These are phyloP conservation scores for Lactuca saligna DNA, from an alignment of 129 eudicot species.

Conservation along the genomic window DNA sequence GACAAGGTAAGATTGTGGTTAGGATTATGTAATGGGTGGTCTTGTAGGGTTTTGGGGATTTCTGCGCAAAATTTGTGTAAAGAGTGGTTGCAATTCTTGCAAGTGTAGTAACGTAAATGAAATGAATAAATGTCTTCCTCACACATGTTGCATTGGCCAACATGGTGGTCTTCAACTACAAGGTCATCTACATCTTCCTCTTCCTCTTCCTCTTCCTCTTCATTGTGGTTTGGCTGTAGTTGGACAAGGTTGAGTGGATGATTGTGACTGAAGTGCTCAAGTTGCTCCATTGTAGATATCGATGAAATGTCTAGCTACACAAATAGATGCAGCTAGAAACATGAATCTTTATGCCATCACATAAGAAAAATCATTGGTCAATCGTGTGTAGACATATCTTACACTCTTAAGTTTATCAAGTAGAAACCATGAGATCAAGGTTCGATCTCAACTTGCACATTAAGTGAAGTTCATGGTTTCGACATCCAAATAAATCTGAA, in stretches of 20 bases:
- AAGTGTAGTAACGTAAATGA: neutral
- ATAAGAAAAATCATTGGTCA: too few relatives aligned
- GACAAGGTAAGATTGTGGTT: neutral
- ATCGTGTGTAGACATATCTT: too few relatives aligned
- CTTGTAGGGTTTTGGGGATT: neutral
- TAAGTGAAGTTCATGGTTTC: too few relatives aligned
- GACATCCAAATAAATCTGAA: too few relatives aligned
- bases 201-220: constrained; percentile 9
- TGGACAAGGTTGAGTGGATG: constrained; percentile 12
- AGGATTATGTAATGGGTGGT: constrained; percentile 12
- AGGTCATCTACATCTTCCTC: neutral
- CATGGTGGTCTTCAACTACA: constrained; percentile 5
- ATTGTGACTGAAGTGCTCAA: neutral
- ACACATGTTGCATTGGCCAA: constrained; percentile 16
- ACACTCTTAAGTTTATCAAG: too few relatives aligned
- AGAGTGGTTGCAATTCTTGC: neutral
- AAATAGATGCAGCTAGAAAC: neutral
- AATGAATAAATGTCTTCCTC: neutral
- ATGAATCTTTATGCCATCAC: too few relatives aligned
- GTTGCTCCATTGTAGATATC: neutral
- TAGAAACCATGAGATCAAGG: too few relatives aligned
- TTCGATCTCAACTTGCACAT: too few relatives aligned
- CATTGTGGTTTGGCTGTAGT: neutral
- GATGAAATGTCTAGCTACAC: too few relatives aligned
- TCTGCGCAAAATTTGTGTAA: constrained; percentile 8